These are phyloP conservation scores for Fusarium sp. DNA, from an alignment of 2,329 filamentous ascomycete genomes.

Conservation along the genomic window DNA sequence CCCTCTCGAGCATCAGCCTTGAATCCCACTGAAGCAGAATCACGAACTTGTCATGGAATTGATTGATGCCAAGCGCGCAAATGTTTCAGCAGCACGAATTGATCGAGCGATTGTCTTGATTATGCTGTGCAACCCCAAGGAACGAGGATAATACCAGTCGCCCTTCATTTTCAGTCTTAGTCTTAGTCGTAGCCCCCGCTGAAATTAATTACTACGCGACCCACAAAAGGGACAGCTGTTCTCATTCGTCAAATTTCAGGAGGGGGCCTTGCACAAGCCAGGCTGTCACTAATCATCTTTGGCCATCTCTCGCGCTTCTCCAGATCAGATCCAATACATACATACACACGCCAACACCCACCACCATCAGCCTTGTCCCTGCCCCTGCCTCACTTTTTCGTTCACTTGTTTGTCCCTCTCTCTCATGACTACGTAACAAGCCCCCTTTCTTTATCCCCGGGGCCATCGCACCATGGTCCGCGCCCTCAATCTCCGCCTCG, in stretches of 20 bases:
- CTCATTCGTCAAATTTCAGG: slow-evolving; percentile 23
- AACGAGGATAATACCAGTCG: slow-evolving; percentile 6
- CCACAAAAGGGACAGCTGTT: slow-evolving; percentile 37
- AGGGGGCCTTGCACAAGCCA: slow-evolving; percentile 30
- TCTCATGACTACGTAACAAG: slow-evolving; percentile 20
- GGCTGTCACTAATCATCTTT: slow-evolving; percentile 32
- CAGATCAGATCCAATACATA: slow-evolving; percentile 18
- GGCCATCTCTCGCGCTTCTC: neutral
- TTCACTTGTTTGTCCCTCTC: neutral
- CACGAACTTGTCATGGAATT: slow-evolving; percentile 2
- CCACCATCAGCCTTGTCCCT: neutral
- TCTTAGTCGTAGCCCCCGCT: neutral
- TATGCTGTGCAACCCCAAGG: neutral
- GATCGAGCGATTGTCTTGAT: neutral
- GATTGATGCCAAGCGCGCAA: neutral
- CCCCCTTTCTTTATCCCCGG: neutral
- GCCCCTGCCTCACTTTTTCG: neutral
- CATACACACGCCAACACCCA: neutral
- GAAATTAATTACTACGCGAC: neutral
- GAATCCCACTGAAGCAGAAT: neutral
- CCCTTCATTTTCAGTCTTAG: no score
- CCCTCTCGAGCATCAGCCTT: neutral
- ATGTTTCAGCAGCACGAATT: neutral
- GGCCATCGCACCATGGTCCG: slow-evolving; percentile 35
- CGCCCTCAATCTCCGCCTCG: slow-evolving; percentile 43